These are phyloP conservation scores for Cryphonectria japonica DNA, from an alignment of 2,329 filamentous ascomycete species.

Conservation along the genomic window DNA sequence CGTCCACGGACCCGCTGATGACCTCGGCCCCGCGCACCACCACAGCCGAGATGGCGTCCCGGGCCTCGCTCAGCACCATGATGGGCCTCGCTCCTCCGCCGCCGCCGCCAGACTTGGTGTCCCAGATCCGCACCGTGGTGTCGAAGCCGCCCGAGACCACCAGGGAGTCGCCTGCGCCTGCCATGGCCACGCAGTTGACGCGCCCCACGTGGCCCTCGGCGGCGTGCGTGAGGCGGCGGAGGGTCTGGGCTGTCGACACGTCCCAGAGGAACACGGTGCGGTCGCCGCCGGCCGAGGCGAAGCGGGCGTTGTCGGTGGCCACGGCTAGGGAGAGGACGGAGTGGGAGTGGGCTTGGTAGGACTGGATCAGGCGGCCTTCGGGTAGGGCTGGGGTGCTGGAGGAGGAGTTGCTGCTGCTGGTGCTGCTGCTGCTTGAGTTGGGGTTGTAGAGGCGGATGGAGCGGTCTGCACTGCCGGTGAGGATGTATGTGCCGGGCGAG, in stretches of 20 bases:
- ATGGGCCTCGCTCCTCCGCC: conserved; percentile 60
- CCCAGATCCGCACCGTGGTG: conserved; percentile 77
- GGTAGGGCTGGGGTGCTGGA: conserved; percentile 44
- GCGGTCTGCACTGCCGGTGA: conserved; percentile 86
- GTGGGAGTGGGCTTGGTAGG: conserved; percentile 89
- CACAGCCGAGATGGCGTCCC: conserved; percentile 65
- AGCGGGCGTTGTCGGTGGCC: conserved; percentile 76
- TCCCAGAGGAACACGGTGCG: conserved; percentile 94
- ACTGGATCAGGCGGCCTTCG: conserved; percentile 74
- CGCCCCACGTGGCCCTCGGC: conserved; percentile 67
- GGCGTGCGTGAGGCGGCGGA: conserved; percentile 69
- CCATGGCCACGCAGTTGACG: conserved; percentile 80
- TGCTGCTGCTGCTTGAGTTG: conserved; percentile 46
- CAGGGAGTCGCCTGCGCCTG: conserved; percentile 73
- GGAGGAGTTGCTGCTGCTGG: conserved; percentile 28
- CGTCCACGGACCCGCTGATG: conserved; percentile 80
- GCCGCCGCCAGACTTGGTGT: conserved; percentile 53
- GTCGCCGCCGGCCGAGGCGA: conserved; percentile 88
- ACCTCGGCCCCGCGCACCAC: conserved; percentile 60
- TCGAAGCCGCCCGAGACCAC: conserved; percentile 77
- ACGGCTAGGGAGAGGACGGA: conserved; percentile 84
- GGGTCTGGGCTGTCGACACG: conserved; percentile 77
- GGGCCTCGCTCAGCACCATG: conserved; percentile 73
- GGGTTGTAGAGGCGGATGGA: conserved; percentile 87
- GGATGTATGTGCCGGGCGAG: conserved; percentile 73